Evolutionary conservation across 1,284 basidiomycete species (phyloP).

Genomic region (Malassezia obtusa): DNA sequence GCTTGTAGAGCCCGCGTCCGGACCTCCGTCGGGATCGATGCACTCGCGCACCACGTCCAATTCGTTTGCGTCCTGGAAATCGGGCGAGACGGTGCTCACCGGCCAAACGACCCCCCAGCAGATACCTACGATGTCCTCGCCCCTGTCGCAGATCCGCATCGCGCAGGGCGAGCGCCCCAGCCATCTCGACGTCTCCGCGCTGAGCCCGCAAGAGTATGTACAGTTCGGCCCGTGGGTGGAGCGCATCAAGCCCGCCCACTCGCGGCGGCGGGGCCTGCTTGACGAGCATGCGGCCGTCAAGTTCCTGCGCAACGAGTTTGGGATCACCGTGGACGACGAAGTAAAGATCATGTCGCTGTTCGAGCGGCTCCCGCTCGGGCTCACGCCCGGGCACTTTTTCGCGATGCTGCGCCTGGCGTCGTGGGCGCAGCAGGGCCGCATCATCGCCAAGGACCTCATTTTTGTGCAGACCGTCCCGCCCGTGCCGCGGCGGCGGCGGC

Average conservation of each 20-base stretch:
- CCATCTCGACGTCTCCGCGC: conserved; percentile 36
- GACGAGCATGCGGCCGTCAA: conserved; percentile 44
- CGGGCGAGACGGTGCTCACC: neutral
- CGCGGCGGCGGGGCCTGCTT: conserved; percentile 32
- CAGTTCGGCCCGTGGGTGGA: conserved; percentile 32
- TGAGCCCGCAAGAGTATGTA: conserved; percentile 41
- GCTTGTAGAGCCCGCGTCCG: neutral
- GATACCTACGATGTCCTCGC: neutral
- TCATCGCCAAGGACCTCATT: conserved; percentile 25
- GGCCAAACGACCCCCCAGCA: conserved; percentile 2
- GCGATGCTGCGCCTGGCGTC: conserved; percentile 43
- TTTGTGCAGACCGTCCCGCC: conserved; percentile 32
- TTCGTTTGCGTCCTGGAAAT: neutral
- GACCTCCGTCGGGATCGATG: neutral
- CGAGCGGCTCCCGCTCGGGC: conserved; percentile 39
- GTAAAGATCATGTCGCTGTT: conserved; percentile 46
- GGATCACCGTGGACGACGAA: conserved; percentile 37
- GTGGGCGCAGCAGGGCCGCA: conserved; percentile 39
- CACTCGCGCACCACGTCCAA: conserved; percentile 3
- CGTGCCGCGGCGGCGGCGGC: conserved; percentile 3
- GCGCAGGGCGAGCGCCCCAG: conserved; percentile 3
- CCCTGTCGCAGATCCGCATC: neutral
- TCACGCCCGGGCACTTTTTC: conserved; percentile 40
- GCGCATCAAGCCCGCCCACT: conserved; percentile 34
- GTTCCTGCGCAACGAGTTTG: conserved; percentile 38